These are phyloP conservation scores for Aulographum hederae DNA, from an alignment of 2,329 filamentous ascomycete species.

Conservation along the genomic window DNA sequence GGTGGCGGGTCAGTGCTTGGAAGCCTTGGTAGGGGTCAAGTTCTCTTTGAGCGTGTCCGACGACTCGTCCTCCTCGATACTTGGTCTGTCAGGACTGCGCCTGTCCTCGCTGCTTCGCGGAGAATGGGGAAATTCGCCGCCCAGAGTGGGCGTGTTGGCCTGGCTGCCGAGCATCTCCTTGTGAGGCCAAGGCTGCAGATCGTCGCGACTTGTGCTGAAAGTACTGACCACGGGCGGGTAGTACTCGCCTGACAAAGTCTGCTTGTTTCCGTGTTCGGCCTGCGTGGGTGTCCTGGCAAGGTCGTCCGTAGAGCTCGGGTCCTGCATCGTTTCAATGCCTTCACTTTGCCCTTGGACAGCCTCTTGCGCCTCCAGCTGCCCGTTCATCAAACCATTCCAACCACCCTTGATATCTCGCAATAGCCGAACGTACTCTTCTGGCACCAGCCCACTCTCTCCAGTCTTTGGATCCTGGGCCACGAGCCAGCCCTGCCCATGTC, in stretches of 20 bases:
- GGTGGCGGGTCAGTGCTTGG: too few relatives aligned
- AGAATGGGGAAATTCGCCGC: too few relatives aligned
- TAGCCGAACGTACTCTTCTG: constrained; percentile 87
- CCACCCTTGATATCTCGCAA: constrained; percentile 87
- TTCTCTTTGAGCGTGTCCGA: too few relatives aligned
- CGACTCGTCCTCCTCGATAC: too few relatives aligned
- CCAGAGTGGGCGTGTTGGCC: too few relatives aligned
- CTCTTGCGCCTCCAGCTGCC: not conserved
- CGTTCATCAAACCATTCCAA: constrained; percentile 32
- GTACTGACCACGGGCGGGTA: constrained; percentile 29
- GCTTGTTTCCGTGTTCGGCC: too few relatives aligned
- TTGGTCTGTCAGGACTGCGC: too few relatives aligned
- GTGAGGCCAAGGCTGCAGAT: constrained; percentile 28
- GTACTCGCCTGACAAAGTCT: too few relatives aligned
- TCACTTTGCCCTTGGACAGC: not conserved
- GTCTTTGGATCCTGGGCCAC: constrained; percentile 93
- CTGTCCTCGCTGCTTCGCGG: too few relatives aligned
- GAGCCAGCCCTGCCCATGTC: constrained; percentile 92
- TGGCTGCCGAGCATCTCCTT: too few relatives aligned
- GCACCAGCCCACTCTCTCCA: constrained; percentile 81
- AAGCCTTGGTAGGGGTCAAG: too few relatives aligned
- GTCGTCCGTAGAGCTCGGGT: not conserved
- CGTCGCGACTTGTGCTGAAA: constrained; percentile 32
- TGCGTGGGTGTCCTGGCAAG: not conserved
- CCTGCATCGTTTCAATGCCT: not conserved